These are phyloP conservation scores for Cicer pinnatifidum DNA, from an alignment of 306 rosid genomes.

Conservation along the genomic window DNA sequence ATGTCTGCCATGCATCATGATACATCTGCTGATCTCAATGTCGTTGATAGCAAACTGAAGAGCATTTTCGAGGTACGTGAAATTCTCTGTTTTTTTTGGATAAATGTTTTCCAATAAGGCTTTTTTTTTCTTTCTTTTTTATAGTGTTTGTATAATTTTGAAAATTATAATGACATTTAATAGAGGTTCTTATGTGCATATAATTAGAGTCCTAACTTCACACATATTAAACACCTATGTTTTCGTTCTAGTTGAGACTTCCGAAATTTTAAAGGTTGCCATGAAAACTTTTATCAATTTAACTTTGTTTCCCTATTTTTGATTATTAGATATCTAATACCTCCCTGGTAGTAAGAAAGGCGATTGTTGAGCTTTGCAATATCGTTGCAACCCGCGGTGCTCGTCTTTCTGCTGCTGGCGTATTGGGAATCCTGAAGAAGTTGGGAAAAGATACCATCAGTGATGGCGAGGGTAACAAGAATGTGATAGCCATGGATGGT, in stretches of 20 bases:
- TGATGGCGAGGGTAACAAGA: slow-evolving; percentile 55
- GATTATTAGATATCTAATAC: slow-evolving; percentile 66
- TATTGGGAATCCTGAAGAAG: slow-evolving; percentile 78
- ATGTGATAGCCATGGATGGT: slow-evolving; percentile 84
- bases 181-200: slow-evolving; percentile 17
- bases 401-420: slow-evolving; percentile 87
- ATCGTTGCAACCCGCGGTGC: slow-evolving; percentile 85
- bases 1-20: slow-evolving; percentile 91
- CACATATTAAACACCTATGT: background rate
- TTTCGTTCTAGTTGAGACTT: slow-evolving; percentile 35
- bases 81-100: background rate
- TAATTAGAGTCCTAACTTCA: background rate
- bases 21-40: slow-evolving; percentile 74
- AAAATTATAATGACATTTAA: background rate
- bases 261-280: background rate
- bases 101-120: background rate
- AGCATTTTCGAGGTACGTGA: slow-evolving; percentile 68
- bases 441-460: slow-evolving; percentile 62
- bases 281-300: slow-evolving; percentile 6
- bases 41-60: slow-evolving; percentile 67
- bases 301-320: background rate
- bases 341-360: slow-evolving; percentile 62
- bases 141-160: background rate
- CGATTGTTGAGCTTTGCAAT: slow-evolving; percentile 72
- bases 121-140: background rate